These are phyloP conservation scores for Eucalyptus erythrocorys DNA, from an alignment of 345 rosid genomes.

Conservation along the genomic window DNA sequence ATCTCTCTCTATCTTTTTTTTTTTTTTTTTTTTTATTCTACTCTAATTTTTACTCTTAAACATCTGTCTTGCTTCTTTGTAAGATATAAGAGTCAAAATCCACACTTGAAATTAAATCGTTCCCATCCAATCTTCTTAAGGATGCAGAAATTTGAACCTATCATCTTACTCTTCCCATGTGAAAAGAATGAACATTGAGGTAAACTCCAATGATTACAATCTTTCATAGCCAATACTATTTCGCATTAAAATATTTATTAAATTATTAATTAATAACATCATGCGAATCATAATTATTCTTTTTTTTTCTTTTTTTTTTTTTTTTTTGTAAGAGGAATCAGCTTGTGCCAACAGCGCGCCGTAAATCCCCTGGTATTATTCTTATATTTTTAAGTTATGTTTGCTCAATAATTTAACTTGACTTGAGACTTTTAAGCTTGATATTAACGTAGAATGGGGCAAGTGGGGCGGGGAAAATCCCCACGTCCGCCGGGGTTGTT, in stretches of 20 bases:
- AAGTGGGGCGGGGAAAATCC: neutral
- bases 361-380: too few species aligned
- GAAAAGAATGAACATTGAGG: too few species aligned
- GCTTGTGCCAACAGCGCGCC: too few species aligned
- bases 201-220: too few species aligned
- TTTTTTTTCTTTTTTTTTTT: too few species aligned
- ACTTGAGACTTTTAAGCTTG: neutral
- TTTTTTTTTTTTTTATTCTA: accelerated
- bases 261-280: too few species aligned
- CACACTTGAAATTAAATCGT: accelerated
- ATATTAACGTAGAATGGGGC: neutral
- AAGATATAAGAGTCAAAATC: accelerated
- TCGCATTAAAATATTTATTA: too few species aligned
- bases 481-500: neutral
- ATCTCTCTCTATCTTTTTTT: too few species aligned
- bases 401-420: neutral
- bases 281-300: too few species aligned
- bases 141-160: accelerated
- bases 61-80: accelerated
- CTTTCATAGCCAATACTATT: too few species aligned
- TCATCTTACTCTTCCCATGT: too few species aligned
- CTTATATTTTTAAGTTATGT: neutral
- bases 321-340: too few species aligned
- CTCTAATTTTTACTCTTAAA: accelerated
- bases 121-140: accelerated